Percentiles rank a stretch among this genome's conserved stretches.
Evolutionary conservation across 192 early-diverging fungal genomes (phyloP).

Genomic region (Umbelopsis isabellina): DNA sequence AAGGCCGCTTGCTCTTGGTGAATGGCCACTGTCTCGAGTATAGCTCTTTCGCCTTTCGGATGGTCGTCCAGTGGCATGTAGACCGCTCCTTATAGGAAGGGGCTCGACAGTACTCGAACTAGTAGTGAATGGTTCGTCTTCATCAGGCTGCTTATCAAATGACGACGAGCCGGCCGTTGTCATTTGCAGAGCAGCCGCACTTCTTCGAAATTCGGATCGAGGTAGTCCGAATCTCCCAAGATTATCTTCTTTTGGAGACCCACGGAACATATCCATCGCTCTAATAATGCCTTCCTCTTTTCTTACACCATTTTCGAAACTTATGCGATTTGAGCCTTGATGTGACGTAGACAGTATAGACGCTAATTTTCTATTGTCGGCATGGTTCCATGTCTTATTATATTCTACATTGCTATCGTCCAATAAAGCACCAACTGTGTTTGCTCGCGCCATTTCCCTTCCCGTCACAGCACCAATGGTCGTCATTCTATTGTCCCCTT

Average conservation of each 20-base stretch:
- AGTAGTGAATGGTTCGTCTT: slow-evolving; percentile 48
- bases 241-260: slow-evolving; percentile 28
- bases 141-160: slow-evolving; percentile 20
- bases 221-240: background rate
- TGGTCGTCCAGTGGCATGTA: slow-evolving; percentile 1
- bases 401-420: slow-evolving; percentile 11
- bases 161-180: background rate
- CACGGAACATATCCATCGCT: slow-evolving; percentile 25
- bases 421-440: background rate
- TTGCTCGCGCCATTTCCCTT: slow-evolving; percentile 6
- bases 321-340: slow-evolving; percentile 27
- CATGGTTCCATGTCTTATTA: slow-evolving; percentile 34
- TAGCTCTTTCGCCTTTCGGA: slow-evolving; percentile 11
- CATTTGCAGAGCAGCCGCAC: slow-evolving; percentile 19
- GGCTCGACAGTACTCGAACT: slow-evolving; percentile 58
- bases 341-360: slow-evolving; percentile 30
- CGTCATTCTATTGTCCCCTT: background rate
- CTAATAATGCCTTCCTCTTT: slow-evolving; percentile 25
- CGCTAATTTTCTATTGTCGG: slow-evolving; percentile 18
- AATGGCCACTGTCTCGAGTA: slow-evolving; percentile 20
- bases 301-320: slow-evolving; percentile 26
- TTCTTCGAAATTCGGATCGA: slow-evolving; percentile 24
- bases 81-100: slow-evolving; percentile 45
- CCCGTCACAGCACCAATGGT: background rate
- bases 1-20: slow-evolving; percentile 24